Evolutionary conservation across 192 early-diverging fungal species (phyloP).

Genomic region (Pecoramyces ruminantium): DNA sequence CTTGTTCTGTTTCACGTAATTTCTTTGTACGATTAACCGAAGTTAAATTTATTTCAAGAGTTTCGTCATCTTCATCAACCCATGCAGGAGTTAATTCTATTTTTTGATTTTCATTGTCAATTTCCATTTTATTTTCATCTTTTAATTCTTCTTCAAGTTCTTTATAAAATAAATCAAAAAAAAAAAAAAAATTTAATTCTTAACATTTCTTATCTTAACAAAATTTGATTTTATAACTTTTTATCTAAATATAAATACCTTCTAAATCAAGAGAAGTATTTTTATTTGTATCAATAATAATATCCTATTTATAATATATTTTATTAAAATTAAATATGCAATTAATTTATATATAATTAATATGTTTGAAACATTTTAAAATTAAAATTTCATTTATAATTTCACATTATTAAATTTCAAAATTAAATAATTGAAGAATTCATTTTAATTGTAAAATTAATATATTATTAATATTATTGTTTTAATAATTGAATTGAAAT

Average conservation of each 20-base stretch:
- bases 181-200: no score
- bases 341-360: no score
- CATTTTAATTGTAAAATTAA: no score
- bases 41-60: constrained; percentile 51
- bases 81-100: constrained; percentile 35
- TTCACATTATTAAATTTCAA: no score
- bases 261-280: background rate
- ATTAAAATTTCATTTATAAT: no score
- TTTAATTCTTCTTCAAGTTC: constrained; percentile 5
- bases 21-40: constrained; percentile 49
- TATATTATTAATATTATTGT: no score
- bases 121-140: constrained; percentile 15
- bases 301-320: background rate
- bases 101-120: constrained; percentile 6
- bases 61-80: constrained; percentile 62
- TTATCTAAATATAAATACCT: background rate
- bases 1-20: constrained; percentile 53
- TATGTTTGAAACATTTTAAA: no score
- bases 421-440: no score
- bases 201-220: no score
- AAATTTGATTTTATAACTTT: no score
- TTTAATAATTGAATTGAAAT: no score
- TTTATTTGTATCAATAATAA: background rate
- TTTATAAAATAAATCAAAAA: background rate
- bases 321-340: no score